Evolutionary conservation across 352 stramenopile species (phyloP).

Genomic region (Aphanomyces stellatus): DNA sequence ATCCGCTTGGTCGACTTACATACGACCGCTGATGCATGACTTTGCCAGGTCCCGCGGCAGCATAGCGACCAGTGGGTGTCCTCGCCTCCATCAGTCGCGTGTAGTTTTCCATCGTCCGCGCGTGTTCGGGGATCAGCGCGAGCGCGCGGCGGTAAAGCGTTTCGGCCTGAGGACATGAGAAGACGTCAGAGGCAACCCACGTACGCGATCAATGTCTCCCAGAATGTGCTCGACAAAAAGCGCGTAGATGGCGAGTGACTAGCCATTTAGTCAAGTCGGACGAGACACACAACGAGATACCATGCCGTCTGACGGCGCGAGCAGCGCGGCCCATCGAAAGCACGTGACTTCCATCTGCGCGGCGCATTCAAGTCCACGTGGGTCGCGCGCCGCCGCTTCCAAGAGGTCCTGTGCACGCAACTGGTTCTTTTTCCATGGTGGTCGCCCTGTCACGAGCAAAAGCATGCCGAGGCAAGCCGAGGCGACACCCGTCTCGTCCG

Average conservation of each 20-base stretch:
- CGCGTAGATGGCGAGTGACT: constrained; percentile 58
- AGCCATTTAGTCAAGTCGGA: neutral
- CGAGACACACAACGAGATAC: constrained; percentile 23
- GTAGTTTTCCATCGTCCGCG: constrained; percentile 52
- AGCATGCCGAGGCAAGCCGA: neutral
- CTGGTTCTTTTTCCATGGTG: constrained; percentile 20
- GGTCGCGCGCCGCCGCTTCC: constrained; percentile 23
- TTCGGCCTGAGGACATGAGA: constrained; percentile 42
- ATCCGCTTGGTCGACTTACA: constrained; percentile 5
- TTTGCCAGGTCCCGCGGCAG: constrained; percentile 37
- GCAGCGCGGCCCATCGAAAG: constrained; percentile 57
- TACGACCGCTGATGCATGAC: constrained; percentile 22
- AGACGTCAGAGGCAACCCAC: neutral
- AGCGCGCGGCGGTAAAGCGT: constrained; percentile 56
- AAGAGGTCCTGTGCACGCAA: constrained; percentile 32
- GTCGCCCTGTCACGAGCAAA: neutral
- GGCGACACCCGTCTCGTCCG: no score
- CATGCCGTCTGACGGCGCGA: constrained; percentile 39
- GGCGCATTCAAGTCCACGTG: constrained; percentile 25
- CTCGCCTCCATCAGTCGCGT: constrained; percentile 42
- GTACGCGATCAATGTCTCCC: constrained; percentile 49
- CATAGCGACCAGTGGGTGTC: constrained; percentile 40
- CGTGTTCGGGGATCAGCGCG: constrained; percentile 38
- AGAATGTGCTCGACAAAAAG: constrained; percentile 48
- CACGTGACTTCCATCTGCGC: constrained; percentile 32